Evolutionary conservation across 305 asterid genomes (phyloP), one percentile per base, ranked within the genome.

Genomic region (Ajuga reptans): DNA sequence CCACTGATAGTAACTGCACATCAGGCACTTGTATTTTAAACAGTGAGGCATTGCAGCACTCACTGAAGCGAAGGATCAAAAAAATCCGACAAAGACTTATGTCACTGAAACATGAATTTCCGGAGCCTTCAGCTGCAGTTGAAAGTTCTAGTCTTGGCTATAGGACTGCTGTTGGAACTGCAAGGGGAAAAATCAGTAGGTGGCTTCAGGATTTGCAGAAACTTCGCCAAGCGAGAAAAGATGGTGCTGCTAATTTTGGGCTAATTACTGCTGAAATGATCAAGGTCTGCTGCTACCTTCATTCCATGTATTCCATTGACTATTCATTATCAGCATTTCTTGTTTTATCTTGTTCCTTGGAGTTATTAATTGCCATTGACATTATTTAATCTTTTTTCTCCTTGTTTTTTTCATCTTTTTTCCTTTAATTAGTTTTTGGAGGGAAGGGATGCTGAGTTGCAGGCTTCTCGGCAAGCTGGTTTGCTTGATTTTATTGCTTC

Each of bases 131-230:
- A 42, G 74, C 78, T 77, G 90, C 89, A 59, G 72, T 76, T 57
- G 99, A 94, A 80, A 83, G 83, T 80, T 82, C 87, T 78, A 86
- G 96, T 68, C 90, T 91, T 80, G 95, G 92, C 18, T 87, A 85
- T 82, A 79, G 97, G 82, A 83, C 92, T 74, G 84, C 97, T 17
- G 86, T 85, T 57, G 94, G 90, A 72, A 94, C 90, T 82, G 98
- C 98, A 52, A 86, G 93, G 82, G 89, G 79, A 31, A 94, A 94
- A 85, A 83, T 94, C 53, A 86, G 85, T 37, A 86, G 88, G 79
- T 94, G 95, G 97, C 81, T 94, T 78, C 99, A 94, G 86, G 99
- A 94, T 80, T 86, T 94, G 76, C 97, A 94, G 73, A 91, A 85
- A 64, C 95, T 86, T 72, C 92, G 99, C 45, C 98, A 94, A 78